Evolutionary conservation across 495 filamentous ascomycete species (phyloP), one percentile per base, ranked within the genome.

Genomic region (Trypethelium eluteriae): DNA sequence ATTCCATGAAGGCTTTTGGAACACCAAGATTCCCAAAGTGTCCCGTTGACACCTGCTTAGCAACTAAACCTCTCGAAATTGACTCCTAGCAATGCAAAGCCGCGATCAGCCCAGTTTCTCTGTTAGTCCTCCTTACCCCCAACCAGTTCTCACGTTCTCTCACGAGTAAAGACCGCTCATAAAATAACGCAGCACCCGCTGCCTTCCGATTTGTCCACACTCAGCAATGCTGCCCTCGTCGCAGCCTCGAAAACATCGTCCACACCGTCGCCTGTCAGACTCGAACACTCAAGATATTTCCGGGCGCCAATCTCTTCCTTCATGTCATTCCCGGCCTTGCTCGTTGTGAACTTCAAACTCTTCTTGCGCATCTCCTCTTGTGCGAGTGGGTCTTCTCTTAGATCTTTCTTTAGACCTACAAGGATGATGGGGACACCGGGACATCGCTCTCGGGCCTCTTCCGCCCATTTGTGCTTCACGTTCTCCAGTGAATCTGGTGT

Each of bases 241-340:
- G 94, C 94, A 38, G 94, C 94, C 75, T 99, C 94, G 73, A 99
- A 99, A 12, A 99, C 94, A 78, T 99, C 94, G 76, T 99, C 94
- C 34, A 99, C 94, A 12, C 94, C 94, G 74, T 99, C 95, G 62
- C 94, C 94, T n/a, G 90, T 96, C 70, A 99, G 78, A 39, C 90
- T 93, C 3, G 93, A 97, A 79, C 94, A 99, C 75, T 99, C 94
- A 62, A 99, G 87, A 71, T 99, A 99, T 79, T 96, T 96, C 70
- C 90, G 84, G 63, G 93, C 94, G 50, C 93, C 92, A 72, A 97
- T 89, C 66, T 92, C 86, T 63, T 89, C 85, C 49, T 89, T 90
- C 38, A 88, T 89, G 46, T 88, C 86, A 64, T 88, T 88, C 65
- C 91, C 94, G 71, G 94, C 89, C 66, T 88, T 87, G 39, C 86